Percentiles rank a stretch among this genome's conserved stretches.
Evolutionary conservation across 306 rosid genomes (phyloP).

Genomic region (Fragaria nilgerrensis): DNA sequence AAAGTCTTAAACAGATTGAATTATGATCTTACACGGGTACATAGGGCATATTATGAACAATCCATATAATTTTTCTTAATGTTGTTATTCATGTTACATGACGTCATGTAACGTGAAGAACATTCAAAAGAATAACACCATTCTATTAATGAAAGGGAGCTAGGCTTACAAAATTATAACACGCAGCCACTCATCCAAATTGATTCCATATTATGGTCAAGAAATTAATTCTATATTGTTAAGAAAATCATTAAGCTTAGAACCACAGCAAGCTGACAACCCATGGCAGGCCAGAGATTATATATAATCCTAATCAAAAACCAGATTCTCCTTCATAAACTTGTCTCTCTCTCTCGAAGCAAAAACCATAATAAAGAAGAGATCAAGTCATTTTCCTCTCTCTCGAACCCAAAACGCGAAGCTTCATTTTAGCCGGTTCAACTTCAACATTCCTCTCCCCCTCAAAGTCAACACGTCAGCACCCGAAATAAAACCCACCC

Average conservation of each 20-base stretch:
- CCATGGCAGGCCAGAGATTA: background rate
- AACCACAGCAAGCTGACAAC: background rate
- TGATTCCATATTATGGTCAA: background rate
- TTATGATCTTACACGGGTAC: too few relatives aligned
- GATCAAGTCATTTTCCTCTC: too few relatives aligned
- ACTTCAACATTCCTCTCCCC: slow-evolving; percentile 10
- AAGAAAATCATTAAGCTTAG: background rate
- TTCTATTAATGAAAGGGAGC: too few relatives aligned
- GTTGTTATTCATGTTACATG: too few relatives aligned
- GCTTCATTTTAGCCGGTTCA: slow-evolving; percentile 10
- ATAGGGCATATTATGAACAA: too few relatives aligned
- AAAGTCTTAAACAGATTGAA: too few relatives aligned
- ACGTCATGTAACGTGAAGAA: too few relatives aligned
- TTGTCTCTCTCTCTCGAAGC: too few relatives aligned
- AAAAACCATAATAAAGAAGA: background rate
- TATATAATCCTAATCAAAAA: background rate
- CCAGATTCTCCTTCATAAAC: background rate
- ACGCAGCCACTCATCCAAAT: background rate
- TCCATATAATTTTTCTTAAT: too few relatives aligned
- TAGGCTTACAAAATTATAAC: too few relatives aligned
- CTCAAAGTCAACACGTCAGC: slow-evolving; percentile 27
- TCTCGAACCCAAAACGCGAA: background rate
- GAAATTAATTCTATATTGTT: background rate
- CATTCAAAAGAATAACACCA: too few relatives aligned
- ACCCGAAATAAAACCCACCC: background rate